A percentile compares a stretch with the other conserved stretches of the same genome.
phyloP scores from a whole-genome alignment of 257 asterid species.

The Plectranthus barbatus region DNA sequence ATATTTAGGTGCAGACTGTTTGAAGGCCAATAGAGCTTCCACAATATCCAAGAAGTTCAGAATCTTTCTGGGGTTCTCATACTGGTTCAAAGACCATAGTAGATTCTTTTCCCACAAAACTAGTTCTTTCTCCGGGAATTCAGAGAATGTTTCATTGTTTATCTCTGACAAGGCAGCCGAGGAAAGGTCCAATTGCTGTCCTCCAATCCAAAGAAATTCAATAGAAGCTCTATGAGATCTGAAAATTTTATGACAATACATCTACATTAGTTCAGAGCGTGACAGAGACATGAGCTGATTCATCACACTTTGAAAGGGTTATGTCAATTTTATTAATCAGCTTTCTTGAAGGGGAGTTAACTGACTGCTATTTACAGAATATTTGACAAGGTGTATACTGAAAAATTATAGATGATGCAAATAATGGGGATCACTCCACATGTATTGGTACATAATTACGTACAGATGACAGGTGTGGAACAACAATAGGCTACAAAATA shows the following conservation, averaged over 20 bases:
- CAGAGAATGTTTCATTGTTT: slow-evolving; percentile 34
- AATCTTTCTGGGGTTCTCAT: slow-evolving; percentile 35
- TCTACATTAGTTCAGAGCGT: background rate
- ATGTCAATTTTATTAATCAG: background rate
- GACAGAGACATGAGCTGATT: background rate
- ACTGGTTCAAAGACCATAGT: slow-evolving; percentile 55
- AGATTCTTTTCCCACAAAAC: slow-evolving; percentile 57
- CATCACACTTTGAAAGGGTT: background rate
- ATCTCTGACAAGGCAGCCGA: slow-evolving; percentile 24
- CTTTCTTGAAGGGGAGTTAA: background rate
- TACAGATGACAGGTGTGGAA: background rate
- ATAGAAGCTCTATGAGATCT: slow-evolving; percentile 67
- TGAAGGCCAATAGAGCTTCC: slow-evolving; percentile 64
- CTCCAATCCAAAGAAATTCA: slow-evolving; percentile 87
- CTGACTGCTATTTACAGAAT: background rate
- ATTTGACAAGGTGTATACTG: background rate
- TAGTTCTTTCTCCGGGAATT: slow-evolving; percentile 55
- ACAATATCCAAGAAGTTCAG: slow-evolving; percentile 72
- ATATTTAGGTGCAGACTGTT: slow-evolving; percentile 44
- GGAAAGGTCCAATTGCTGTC: slow-evolving; percentile 64
- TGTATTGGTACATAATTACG: slow-evolving; percentile 8
- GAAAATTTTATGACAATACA: slow-evolving; percentile 11
- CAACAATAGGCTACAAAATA: slow-evolving; percentile 1
- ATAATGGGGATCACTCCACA: background rate
- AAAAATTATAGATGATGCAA: slow-evolving; percentile 2